Evolutionary conservation across 768 basidiomycete genomes (phyloP), one percentile per base, ranked within the genome.

Genomic region (Phylloporus scabripes): DNA sequence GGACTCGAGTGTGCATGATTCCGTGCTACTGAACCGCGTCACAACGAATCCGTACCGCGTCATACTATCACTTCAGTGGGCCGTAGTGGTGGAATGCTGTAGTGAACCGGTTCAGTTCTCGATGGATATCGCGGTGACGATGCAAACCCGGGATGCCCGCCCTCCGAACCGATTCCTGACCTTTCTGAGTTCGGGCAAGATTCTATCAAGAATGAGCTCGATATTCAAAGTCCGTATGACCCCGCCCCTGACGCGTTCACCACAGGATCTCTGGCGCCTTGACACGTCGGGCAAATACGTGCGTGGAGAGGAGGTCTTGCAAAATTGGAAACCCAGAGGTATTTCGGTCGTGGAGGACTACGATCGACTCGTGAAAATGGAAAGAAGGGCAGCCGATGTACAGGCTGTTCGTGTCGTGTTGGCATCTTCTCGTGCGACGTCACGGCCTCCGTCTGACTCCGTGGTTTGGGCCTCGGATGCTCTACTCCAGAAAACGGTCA

Each of bases 271-370:
- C 12, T 97, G 95, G 96, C 75, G 93, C 34, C 73, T 98, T 45
- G 92, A 99, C 70, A 97, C 95, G 1, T 83, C 89, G 24, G 87
- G 90, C 69, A 94, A 92, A 65, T 97, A 94, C 67, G 93, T 99
- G 0, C 79, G 85, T 39, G 95, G 95, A 7, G 94, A 98, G 64
- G 94, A 97, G 59, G 67, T 75, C 4, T 74, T 98, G 24, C 82
- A 78, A 6, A 66, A 75, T 17, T 98, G 95, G 94, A 87, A 82
- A 57, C 83, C 94, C 38, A 79, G 94, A 39, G 91, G 94, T 8
- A 77, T 97, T 23, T 85, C 85, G 1, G 83, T 92, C 9, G 85
- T 99, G 23, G 84, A 95, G 55, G 95, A 97, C 61, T 87, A 90
- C 61, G 73, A 74, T 42, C 77, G 83, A 50, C 69, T 92, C n/a